These are phyloP conservation scores for Globisporangium echinulatum DNA, from an alignment of 352 stramenopile species.

Conservation along the genomic window DNA sequence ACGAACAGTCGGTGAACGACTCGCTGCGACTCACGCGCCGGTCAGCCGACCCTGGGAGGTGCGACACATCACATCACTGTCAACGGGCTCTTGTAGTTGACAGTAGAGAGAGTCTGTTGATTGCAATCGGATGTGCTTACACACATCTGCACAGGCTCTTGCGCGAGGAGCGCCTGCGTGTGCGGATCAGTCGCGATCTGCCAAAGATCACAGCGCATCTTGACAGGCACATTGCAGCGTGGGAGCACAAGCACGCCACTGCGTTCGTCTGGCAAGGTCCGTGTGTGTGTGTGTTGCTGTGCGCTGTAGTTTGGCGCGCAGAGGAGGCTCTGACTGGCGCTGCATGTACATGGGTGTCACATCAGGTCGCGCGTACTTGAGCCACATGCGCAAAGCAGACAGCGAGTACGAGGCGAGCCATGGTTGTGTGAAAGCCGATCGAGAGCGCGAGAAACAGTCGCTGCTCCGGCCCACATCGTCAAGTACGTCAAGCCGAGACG, in stretches of 20 bases:
- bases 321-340: background rate
- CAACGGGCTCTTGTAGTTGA: no score
- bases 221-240: slow-evolving; percentile 27
- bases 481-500: slow-evolving; percentile 1
- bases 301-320: background rate
- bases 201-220: slow-evolving; percentile 36
- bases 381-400: slow-evolving; percentile 20
- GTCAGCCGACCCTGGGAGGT: slow-evolving; percentile 12
- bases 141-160: slow-evolving; percentile 8
- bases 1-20: slow-evolving; percentile 15
- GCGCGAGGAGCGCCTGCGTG: slow-evolving; percentile 27
- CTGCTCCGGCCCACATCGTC: slow-evolving; percentile 2
- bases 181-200: slow-evolving; percentile 33
- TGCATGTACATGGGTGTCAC: background rate
- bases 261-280: slow-evolving; percentile 38
- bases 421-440: slow-evolving; percentile 3
- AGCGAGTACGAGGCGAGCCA: slow-evolving; percentile 11
- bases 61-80: background rate
- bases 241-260: slow-evolving; percentile 26
- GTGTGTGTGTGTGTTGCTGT: background rate
- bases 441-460: slow-evolving; percentile 11
- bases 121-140: no score
- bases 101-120: no score
- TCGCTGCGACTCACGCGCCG: slow-evolving; percentile 17
- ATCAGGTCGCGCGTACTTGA: slow-evolving; percentile 29